These are phyloP conservation scores for Ceriops tagal DNA, from an alignment of 345 rosid genomes.

Conservation along the genomic window DNA sequence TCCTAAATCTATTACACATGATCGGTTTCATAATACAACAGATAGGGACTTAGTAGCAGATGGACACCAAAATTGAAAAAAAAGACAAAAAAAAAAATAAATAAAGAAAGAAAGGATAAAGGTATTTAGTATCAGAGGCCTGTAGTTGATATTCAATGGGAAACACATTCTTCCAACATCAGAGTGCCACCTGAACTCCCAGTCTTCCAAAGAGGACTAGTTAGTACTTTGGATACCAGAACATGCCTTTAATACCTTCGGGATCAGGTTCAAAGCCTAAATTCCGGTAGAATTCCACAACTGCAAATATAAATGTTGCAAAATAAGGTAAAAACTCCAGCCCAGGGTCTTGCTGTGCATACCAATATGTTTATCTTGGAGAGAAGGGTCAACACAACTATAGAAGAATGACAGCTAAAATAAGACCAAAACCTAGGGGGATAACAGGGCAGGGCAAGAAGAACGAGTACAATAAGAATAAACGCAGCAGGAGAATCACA, in stretches of 20 bases:
- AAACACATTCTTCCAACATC: neutral
- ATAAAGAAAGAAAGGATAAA: too few species aligned
- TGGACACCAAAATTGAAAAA: too few species aligned
- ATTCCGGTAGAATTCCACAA: conserved; percentile 90
- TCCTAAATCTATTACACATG: neutral
- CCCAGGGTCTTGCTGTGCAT: neutral
- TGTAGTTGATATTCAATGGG: neutral
- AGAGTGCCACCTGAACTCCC: conserved; percentile 12
- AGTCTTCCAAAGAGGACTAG: neutral
- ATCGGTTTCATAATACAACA: neutral
- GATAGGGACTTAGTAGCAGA: neutral
- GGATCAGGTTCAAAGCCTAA: conserved; percentile 95
- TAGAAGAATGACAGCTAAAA: neutral
- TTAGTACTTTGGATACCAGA: conserved; percentile 81
- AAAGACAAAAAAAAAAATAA: too few species aligned
- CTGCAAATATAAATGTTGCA: conserved; percentile 39
- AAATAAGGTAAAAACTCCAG: neutral
- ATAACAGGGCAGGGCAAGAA: neutral
- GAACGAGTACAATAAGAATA: neutral
- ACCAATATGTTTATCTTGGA: neutral
- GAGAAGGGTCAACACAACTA: neutral
- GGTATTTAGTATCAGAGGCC: too few species aligned
- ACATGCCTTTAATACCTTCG: conserved; percentile 98
- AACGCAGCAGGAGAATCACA: too few species aligned
- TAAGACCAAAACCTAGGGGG: neutral